Percentiles rank a stretch among this genome's conserved stretches.
These are phyloP conservation scores for Saccharomyces cerevisiae DNA, from an alignment of 805 yeast genomes.

Conservation along the genomic window DNA sequence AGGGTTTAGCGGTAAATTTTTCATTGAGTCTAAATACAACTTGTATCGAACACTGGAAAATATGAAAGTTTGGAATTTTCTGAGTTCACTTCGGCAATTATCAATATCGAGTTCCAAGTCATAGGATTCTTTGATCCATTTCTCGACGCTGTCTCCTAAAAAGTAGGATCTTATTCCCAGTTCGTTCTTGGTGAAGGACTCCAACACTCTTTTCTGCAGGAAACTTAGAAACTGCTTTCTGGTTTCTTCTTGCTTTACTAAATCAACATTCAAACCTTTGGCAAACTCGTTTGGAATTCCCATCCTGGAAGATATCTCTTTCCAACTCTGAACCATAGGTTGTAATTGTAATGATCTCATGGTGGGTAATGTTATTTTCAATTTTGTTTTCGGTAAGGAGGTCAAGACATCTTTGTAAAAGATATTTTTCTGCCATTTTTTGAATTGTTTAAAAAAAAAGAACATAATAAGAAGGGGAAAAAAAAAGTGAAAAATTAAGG, in stretches of 20 bases:
- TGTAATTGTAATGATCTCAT: conserved; percentile 12
- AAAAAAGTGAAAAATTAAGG: conserved; percentile 14
- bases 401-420: conserved; percentile 11
- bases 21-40: conserved; percentile 1
- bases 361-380: conserved; percentile 10
- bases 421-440: conserved; percentile 15
- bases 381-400: conserved; percentile 11
- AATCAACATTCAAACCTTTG: conserved; percentile 5
- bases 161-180: conserved; percentile 16
- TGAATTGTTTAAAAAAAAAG: conserved; percentile 19
- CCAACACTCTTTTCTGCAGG: conserved; percentile 15
- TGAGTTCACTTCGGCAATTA: conserved; percentile 5
- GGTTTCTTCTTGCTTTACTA: conserved; percentile 1
- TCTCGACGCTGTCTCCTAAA: conserved; percentile 10
- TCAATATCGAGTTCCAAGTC: conserved; percentile 10
- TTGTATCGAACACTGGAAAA: conserved; percentile 14
- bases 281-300: conserved; percentile 4
- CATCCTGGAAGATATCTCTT: conserved; percentile 3
- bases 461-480: conserved; percentile 19
- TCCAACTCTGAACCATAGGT: conserved; percentile 1
- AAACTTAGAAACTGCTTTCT: conserved; percentile 7
- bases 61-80: conserved; percentile 6
- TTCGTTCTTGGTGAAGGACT: conserved; percentile 19
- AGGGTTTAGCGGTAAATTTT: conserved; percentile 3
- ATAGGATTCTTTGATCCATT: conserved; percentile 11